Base-by-base conservation (phyloP, 2,329 filamentous ascomycete species). In the Leptographium procerum region DNA sequence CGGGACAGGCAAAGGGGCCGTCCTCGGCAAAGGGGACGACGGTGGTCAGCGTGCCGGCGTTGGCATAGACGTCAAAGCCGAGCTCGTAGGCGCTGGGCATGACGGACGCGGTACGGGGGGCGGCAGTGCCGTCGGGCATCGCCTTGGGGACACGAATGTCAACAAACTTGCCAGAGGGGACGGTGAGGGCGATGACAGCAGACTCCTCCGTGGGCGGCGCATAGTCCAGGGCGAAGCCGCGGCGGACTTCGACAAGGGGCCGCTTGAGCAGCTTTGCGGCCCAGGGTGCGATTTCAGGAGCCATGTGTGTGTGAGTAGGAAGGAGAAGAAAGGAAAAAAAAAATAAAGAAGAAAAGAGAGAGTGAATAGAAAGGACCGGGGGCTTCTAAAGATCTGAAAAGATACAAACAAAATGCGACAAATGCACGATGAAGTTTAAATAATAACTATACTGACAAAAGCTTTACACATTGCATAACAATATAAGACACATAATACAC, bases 131-230 rank as follows among this genome's bases (percentile, higher is more conserved):
- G 9, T 8, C 10, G 28, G 33, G 14, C 7, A 28, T 1, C 8
- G 40, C 33, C 24, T 52, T 47, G 24, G 57, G 57, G 3, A 59
- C 57, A 14, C 57, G 52, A 11, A 59, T 52, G 36, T 59, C 57
- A 34, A 59, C 57, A 47, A 56, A 59, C 28, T 56, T 59, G 24
- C 57, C 57, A 4, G 57, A 59, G 19, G 57, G 57, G 16, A 29
- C 47, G 7, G 52, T 59, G 3, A 59, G 53, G 4, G 57, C 57
- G 16, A 59, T 34, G 28, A 59, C 57, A 5, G 47, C 45, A 0
- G 52, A 56, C 11, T 34, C 26, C n/a, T 59, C 57, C 0, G 34
- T 26, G 1, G 57, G 52, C 7, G 57, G 9, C 4, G 4, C 24
- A 14, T 56, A 26, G 26, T 36, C 57, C 19, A 59, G 22, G 13